phyloP scores from a whole-genome alignment of 768 basidiomycete genomes.

The Vararia minispora region DNA sequence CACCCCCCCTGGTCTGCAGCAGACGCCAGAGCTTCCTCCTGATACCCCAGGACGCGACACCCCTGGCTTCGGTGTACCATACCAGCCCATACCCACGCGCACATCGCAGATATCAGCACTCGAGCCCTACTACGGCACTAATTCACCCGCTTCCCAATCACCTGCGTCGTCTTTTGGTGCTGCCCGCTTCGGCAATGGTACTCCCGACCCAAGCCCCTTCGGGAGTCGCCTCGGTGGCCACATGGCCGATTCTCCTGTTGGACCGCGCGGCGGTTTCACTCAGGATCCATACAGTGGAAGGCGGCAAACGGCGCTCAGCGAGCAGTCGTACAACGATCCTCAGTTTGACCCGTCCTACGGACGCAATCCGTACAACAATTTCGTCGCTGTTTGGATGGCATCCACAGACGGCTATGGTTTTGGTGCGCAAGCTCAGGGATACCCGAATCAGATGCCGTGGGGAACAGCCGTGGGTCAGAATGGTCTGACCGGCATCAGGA shows the following conservation, averaged over 20 bases:
- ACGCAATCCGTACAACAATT: conserved; percentile 5
- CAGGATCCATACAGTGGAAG: conserved; percentile 3
- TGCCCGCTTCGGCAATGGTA: conserved; percentile 50
- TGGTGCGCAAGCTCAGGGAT: neutral
- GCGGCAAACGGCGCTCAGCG: conserved; percentile 8
- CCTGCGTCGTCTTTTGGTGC: conserved; percentile 63
- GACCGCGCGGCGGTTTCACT: conserved; percentile 7
- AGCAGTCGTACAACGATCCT: conserved; percentile 7
- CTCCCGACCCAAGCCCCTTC: conserved; percentile 57
- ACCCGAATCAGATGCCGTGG: conserved; percentile 1
- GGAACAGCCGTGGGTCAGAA: neutral
- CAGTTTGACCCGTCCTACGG: conserved; percentile 11
- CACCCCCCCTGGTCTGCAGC: conserved; percentile 45
- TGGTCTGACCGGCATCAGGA: conserved; percentile 1
- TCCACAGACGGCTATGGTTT: conserved; percentile 8
- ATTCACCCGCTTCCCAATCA: conserved; percentile 53
- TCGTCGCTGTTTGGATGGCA: conserved; percentile 4
- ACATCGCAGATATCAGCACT: conserved; percentile 51
- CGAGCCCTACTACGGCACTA: conserved; percentile 44
- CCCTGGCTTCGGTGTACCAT: conserved; percentile 36
- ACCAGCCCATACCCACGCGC: conserved; percentile 57
- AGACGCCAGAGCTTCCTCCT: conserved; percentile 38
- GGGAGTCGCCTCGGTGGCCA: conserved; percentile 33
- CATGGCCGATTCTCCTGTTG: conserved; percentile 10
- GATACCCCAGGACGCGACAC: conserved; percentile 30